Evolutionary conservation across 192 early-diverging fungal genomes (phyloP).

Genomic region (Backusella tarrabulga): DNA sequence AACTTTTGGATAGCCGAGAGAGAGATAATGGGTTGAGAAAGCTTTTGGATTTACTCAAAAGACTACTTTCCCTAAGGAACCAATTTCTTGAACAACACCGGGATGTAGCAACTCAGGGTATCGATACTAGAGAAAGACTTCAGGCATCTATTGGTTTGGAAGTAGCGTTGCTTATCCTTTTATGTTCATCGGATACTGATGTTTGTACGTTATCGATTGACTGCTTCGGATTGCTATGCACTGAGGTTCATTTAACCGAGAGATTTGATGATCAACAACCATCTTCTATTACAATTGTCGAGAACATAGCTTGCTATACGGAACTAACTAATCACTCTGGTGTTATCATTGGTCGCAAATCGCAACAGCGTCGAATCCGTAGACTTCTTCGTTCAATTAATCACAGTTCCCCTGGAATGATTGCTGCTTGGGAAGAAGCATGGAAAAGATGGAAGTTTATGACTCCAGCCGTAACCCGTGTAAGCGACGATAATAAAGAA

Average conservation of each 20-base stretch:
- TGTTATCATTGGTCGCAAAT: conserved; percentile 57
- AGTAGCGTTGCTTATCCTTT: conserved; percentile 64
- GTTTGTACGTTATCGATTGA: conserved; percentile 49
- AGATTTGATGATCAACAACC: conserved; percentile 42
- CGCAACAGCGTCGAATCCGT: conserved; percentile 72
- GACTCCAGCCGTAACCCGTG: conserved; percentile 25
- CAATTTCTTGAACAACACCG: conserved; percentile 47
- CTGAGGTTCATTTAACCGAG: conserved; percentile 69
- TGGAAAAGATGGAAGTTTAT: conserved; percentile 74
- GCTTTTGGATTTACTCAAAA: conserved; percentile 63
- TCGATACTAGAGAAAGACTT: conserved; percentile 63
- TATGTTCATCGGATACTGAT: conserved; percentile 73
- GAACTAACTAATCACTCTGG: conserved; percentile 52
- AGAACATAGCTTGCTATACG: conserved; percentile 65
- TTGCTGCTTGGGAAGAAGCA: conserved; percentile 81
- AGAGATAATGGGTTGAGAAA: conserved; percentile 60
- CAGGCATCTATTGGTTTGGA: conserved; percentile 71
- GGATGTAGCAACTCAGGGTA: conserved; percentile 45
- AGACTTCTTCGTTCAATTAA: conserved; percentile 59
- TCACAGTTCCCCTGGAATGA: conserved; percentile 64
- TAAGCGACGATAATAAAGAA: conserved; percentile 27
- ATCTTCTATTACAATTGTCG: conserved; percentile 53
- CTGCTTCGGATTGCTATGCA: conserved; percentile 67
- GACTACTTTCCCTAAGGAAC: conserved; percentile 59
- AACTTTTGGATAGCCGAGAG: conserved; percentile 69